A percentile compares a stretch with the other conserved stretches of the same genome.
Evolutionary conservation across 345 rosid species (phyloP).

Genomic region (Populus ilicifolia): DNA sequence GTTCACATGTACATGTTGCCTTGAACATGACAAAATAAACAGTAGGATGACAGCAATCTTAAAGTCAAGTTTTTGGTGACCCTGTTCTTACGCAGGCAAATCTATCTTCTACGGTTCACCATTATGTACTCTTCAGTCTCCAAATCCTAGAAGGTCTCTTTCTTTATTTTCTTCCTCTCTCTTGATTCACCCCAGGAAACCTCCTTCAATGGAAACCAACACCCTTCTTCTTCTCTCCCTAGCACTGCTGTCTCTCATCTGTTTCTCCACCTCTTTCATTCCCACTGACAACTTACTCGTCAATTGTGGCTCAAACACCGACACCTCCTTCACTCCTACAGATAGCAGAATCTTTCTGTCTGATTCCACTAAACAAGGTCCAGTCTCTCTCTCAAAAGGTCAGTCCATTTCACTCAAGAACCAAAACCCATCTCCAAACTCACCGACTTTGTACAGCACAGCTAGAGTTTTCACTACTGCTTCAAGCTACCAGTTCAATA

Average conservation of each 20-base stretch:
- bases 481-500: conserved; percentile 44
- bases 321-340: conserved; percentile 32
- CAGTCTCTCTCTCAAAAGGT: conserved; percentile 37
- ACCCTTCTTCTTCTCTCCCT: conserved; percentile 28
- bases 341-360: conserved; percentile 55
- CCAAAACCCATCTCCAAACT: conserved; percentile 49
- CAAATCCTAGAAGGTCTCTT: neutral
- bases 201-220: conserved; percentile 33
- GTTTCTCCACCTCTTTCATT: conserved; percentile 38
- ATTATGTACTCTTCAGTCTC: neutral
- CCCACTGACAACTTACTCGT: conserved; percentile 79
- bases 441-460: conserved; percentile 52
- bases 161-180: neutral
- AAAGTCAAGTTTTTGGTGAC: neutral
- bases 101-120: neutral
- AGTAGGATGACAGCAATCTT: neutral
- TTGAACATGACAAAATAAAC: neutral
- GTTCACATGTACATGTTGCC: no score
- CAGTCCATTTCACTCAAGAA: conserved; percentile 45
- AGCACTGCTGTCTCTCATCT: conserved; percentile 22
- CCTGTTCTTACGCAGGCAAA: neutral
- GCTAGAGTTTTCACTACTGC: conserved; percentile 56
- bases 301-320: conserved; percentile 62
- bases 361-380: conserved; percentile 48
- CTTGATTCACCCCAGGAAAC: neutral